Base-by-base conservation (phyloP, 129 eudicot species). In the Centella asiatica region DNA sequence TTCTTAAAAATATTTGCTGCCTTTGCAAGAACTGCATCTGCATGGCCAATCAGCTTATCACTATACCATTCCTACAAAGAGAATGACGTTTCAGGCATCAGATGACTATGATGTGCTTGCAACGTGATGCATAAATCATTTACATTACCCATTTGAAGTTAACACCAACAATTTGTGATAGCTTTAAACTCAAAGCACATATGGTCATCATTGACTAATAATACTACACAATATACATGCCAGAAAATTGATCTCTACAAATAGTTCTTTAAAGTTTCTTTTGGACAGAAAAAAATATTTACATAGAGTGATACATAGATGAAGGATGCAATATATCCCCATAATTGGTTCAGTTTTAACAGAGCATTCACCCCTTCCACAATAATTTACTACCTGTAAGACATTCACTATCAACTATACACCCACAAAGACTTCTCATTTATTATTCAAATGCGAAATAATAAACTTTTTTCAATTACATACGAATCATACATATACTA, bases 21-120 rank as follows among this genome's bases (percentile, higher is more conserved):
- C 32, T 69, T 78, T 66, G 76, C 82, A 63, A 83, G 84, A 76
- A 83, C 65, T 14, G 74, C 81, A 76, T 79, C 89, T 62, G 85
- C 89, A 69, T 83, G 89, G 52, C 74, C 55, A 40, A 83, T 65
- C 71, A 83, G 72, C 69, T 73, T 67, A 66, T 75, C 74, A 67
- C 89, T 83, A 77, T 83, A 83, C 89, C 89, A 83, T 66, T 83
- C 89, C 89, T 83, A 37, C 66, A 65, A 66, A 62, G 18, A 57
- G 44, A 69, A 47, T 57, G 47, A 50, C 48, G 51, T 53, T 60
- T 67, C 55, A 59, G 64, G 61, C 19, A 60, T 68, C 66, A 26
- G 32, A 65, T n/a, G 58, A 46, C 37, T 45, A 19, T 27, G 56
- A 29, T 24, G 32, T 68, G 62, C 48, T 52, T 37, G 64, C 44